Conservation (phyloP, 2,329 filamentous ascomycete species). For the Penicillium sp. region DNA sequence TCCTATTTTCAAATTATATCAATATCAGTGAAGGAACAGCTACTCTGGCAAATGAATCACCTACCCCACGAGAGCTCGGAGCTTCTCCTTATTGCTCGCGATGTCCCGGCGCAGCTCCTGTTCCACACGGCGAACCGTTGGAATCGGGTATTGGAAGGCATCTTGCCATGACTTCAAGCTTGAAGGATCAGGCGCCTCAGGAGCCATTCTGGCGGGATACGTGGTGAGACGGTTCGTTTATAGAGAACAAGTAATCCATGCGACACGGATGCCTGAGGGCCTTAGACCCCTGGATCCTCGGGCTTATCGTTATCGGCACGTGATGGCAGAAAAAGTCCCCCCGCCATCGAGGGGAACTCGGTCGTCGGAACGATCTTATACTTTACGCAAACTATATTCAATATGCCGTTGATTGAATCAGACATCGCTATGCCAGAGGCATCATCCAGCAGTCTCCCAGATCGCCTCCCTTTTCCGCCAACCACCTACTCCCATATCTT, state of each 20-base stretch:
- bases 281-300: conserved; percentile 11
- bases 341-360: conserved; percentile 9
- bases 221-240: conserved; percentile 5
- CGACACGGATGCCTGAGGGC: conserved; percentile 7
- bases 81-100: conserved; percentile 62
- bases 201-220: conserved; percentile 44
- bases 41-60: conserved; percentile 17
- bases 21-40: not conserved
- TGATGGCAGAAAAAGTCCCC: conserved; percentile 23
- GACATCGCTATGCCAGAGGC: conserved; percentile 14
- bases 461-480: conserved; percentile 69
- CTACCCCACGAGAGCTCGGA: conserved; percentile 65
- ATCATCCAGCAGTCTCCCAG: conserved; percentile 15
- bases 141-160: conserved; percentile 64
- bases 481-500: conserved; percentile 83
- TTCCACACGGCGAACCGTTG: conserved; percentile 61
- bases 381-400: not conserved
- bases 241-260: conserved; percentile 9
- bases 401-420: conserved; percentile 31
- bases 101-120: conserved; percentile 62
- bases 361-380: not conserved
- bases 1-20: conserved; percentile 36
- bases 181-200: conserved; percentile 55
- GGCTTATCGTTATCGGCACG: conserved; percentile 20
- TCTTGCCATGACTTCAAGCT: conserved; percentile 62